phyloP scores from a whole-genome alignment of 129 eudicot species.

The Ambrosia artemisiifolia region DNA sequence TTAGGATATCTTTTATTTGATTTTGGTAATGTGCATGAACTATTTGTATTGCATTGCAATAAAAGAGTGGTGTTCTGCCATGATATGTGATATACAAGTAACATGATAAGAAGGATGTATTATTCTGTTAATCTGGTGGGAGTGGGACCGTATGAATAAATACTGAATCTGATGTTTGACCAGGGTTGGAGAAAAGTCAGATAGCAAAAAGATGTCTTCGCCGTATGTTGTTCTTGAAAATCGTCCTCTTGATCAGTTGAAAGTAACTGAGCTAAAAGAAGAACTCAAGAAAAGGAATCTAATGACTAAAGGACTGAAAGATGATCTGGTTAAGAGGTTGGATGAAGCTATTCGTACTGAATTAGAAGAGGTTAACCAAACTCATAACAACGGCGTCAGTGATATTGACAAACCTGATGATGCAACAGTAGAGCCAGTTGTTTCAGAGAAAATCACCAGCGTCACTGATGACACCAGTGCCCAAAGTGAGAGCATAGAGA shows the following conservation, averaged over 20 bases:
- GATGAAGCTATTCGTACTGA: conserved; percentile 66
- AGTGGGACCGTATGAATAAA: neutral
- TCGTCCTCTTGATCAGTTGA: conserved; percentile 82
- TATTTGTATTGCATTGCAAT: neutral
- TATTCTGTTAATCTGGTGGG: neutral
- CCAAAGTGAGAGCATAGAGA: conserved; percentile 13
- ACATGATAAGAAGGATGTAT: neutral
- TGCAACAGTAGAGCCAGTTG: conserved; percentile 6
- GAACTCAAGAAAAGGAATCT: conserved; percentile 75
- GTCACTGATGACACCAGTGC: neutral
- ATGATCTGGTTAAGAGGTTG: conserved; percentile 68
- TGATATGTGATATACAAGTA: neutral
- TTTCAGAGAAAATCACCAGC: conserved; percentile 21
- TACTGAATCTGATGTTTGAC: neutral
- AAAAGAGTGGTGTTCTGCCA: neutral
- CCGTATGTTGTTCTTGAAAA: conserved; percentile 55
- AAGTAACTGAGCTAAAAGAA: conserved; percentile 84
- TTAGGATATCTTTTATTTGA: neutral
- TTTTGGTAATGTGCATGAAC: neutral
- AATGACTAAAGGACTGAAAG: conserved; percentile 64
- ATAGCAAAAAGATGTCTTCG: conserved; percentile 45
- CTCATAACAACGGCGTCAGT: conserved; percentile 30
- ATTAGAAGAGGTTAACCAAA: conserved; percentile 21
- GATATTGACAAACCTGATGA: conserved; percentile 26
- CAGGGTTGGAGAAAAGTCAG: conserved; percentile 21